These are phyloP conservation scores for Harringtonia lauricola DNA, from an alignment of 2,329 filamentous ascomycete genomes.

Conservation along the genomic window DNA sequence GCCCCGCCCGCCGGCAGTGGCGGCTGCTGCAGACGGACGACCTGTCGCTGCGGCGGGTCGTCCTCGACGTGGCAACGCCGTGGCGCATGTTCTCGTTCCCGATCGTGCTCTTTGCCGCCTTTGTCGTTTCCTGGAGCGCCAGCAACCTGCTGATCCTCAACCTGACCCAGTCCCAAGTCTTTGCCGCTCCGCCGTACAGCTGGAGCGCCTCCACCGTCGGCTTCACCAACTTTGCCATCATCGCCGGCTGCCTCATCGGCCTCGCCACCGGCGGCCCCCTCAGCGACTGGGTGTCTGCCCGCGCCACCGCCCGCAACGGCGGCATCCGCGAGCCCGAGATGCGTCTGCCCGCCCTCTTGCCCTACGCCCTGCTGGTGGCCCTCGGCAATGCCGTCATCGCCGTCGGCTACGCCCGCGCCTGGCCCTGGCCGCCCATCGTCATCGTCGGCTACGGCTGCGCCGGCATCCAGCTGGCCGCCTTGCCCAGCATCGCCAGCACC, in stretches of 20 bases:
- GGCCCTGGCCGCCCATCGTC: conserved; percentile 36
- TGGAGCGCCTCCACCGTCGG: conserved; percentile 27
- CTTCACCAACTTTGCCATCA: conserved; percentile 35
- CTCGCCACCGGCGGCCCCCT: conserved; percentile 30
- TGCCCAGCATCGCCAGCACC: conserved; percentile 46
- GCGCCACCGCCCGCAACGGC: conserved; percentile 27
- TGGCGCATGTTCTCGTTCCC: conserved; percentile 52
- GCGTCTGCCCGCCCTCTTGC: conserved; percentile 31
- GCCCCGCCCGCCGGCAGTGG: conserved; percentile 45
- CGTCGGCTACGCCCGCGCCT: conserved; percentile 33
- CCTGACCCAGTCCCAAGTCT: conserved; percentile 38
- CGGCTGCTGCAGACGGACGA: conserved; percentile 31
- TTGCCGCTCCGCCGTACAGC: conserved; percentile 30
- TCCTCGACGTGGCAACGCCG: conserved; percentile 46
- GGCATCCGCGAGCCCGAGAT: conserved; percentile 37
- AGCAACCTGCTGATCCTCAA: conserved; percentile 41
- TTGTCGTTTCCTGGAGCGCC: conserved; percentile 42
- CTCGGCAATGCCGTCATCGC: conserved; percentile 33
- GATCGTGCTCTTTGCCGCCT: conserved; percentile 50
- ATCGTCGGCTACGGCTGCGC: conserved; percentile 31
- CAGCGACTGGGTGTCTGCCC: conserved; percentile 30
- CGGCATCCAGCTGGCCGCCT: conserved; percentile 27
- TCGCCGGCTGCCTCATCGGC: conserved; percentile 29
- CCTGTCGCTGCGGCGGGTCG: conserved; percentile 34
- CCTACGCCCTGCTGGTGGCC: conserved; percentile 32